Percentiles rank a stretch among this genome's conserved stretches.
phyloP scores from a whole-genome alignment of 495 filamentous ascomycete genomes.

The Penicillium atrosanguineum region DNA sequence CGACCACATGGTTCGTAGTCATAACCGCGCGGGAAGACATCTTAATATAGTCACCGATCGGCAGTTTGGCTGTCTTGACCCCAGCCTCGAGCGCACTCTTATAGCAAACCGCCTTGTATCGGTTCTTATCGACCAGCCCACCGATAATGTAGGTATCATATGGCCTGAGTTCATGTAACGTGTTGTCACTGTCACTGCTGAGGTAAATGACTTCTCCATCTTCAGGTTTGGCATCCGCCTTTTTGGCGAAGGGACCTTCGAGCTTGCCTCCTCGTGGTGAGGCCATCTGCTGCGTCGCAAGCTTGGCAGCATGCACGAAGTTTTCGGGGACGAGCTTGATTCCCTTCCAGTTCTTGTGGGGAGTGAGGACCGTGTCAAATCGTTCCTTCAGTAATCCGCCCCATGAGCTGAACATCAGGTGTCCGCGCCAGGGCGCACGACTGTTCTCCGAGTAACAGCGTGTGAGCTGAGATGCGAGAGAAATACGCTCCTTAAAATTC shows the following conservation, averaged over 20 bases:
- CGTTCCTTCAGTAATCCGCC: slow-evolving; percentile 70
- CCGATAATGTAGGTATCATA: slow-evolving; percentile 92
- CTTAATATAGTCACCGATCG: slow-evolving; percentile 87
- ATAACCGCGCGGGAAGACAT: slow-evolving; percentile 83
- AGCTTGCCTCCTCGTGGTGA: slow-evolving; percentile 49
- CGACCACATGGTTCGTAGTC: slow-evolving; percentile 89
- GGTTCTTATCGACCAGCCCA: slow-evolving; percentile 90
- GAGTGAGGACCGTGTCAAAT: slow-evolving; percentile 68
- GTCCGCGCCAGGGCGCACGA: slow-evolving; percentile 58
- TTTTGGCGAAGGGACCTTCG: slow-evolving; percentile 51
- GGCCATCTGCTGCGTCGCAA: slow-evolving; percentile 60
- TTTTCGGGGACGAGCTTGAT: slow-evolving; percentile 67
- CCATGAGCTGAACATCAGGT: slow-evolving; percentile 74
- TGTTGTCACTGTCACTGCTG: slow-evolving; percentile 79
- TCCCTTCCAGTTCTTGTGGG: slow-evolving; percentile 76
- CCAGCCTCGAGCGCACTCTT: slow-evolving; percentile 69
- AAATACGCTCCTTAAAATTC: slow-evolving; percentile 76
- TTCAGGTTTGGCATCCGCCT: slow-evolving; percentile 37
- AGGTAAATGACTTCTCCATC: slow-evolving; percentile 77
- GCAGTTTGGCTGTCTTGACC: slow-evolving; percentile 83
- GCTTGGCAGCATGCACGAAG: slow-evolving; percentile 60
- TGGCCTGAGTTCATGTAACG: slow-evolving; percentile 72
- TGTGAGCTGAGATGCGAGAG: slow-evolving; percentile 77
- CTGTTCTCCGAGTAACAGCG: slow-evolving; percentile 86
- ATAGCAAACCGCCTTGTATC: slow-evolving; percentile 92